phyloP scores from a whole-genome alignment of 2,329 filamentous ascomycete genomes.

The Hymenoscyphus linearis region DNA sequence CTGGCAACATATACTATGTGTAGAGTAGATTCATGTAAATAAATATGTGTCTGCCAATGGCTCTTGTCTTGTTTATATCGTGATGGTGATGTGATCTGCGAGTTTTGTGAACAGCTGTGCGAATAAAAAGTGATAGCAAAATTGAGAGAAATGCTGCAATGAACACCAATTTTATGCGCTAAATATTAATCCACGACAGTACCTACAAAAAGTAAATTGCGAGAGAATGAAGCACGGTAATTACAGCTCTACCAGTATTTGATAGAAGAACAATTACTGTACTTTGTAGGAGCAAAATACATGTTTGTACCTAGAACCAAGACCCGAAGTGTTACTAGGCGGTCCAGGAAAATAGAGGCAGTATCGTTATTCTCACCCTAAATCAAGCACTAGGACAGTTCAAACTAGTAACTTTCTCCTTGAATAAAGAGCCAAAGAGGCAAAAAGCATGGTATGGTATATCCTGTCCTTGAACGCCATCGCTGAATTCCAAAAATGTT shows the following conservation, averaged over 20 bases:
- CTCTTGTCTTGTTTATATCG: too few species aligned
- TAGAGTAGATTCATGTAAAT: too few species aligned
- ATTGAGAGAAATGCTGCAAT: too few species aligned
- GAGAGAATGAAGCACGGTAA: neutral
- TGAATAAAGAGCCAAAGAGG: neutral
- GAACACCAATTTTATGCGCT: too few species aligned
- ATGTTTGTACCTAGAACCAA: too few species aligned
- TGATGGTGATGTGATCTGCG: too few species aligned
- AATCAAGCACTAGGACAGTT: neutral
- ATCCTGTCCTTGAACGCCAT: conserved; percentile 15
- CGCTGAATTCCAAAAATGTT: conserved; percentile 15
- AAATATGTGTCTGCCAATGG: too few species aligned
- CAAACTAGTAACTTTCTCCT: neutral
- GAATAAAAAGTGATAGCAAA: too few species aligned
- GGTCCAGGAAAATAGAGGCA: too few species aligned
- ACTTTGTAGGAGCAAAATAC: neutral
- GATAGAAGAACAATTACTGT: neutral
- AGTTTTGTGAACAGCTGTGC: too few species aligned
- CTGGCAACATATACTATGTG: too few species aligned
- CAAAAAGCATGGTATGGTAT: conserved; percentile 10
- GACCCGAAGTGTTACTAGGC: too few species aligned
- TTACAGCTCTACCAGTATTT: neutral
- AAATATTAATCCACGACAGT: neutral
- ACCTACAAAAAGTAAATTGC: neutral
- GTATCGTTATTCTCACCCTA: neutral